A percentile compares a stretch with the other conserved stretches of the same genome.
Conservation (phyloP, 2,329 filamentous ascomycete species). For the Pseudocercospora musae region DNA sequence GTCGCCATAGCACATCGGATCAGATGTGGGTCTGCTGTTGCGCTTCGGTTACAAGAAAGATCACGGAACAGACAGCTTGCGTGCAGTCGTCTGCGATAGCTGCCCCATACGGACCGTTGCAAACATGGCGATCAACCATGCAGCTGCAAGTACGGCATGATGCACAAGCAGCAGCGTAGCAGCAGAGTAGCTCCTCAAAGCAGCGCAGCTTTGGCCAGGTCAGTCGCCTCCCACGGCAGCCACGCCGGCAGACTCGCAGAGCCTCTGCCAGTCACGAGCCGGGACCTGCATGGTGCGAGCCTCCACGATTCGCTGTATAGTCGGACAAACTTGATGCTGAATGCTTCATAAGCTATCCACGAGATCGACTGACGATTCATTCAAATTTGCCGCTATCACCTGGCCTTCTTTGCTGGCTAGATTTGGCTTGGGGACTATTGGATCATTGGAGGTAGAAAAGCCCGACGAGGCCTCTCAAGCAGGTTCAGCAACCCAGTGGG, state of each 20-base stretch:
- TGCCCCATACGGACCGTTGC: slow-evolving; percentile 25
- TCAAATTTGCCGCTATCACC: not conserved
- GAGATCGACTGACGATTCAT: not conserved
- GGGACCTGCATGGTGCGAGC: slow-evolving; percentile 12
- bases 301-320: not conserved
- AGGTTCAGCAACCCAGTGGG: slow-evolving; percentile 14
- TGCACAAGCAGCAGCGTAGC: slow-evolving; percentile 7
- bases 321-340: not conserved
- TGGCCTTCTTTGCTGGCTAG: not conserved
- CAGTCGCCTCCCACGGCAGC: slow-evolving; percentile 1
- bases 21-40: slow-evolving; percentile 17
- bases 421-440: slow-evolving; percentile 3
- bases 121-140: slow-evolving; percentile 22
- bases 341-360: not conserved
- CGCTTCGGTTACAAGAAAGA: slow-evolving; percentile 19
- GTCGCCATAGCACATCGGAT: slow-evolving; percentile 5
- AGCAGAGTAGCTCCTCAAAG: not conserved
- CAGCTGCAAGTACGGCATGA: slow-evolving; percentile 15
- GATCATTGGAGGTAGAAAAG: not conserved
- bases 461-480: slow-evolving; percentile 9
- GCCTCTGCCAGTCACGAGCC: slow-evolving; percentile 1
- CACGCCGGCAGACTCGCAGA: slow-evolving; percentile 5
- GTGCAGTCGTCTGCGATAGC: slow-evolving; percentile 25
- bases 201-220: slow-evolving; percentile 4
- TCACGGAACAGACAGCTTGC: slow-evolving; percentile 23